Evolutionary conservation across 495 filamentous ascomycete genomes (phyloP), one percentile per base, ranked within the genome.

Genomic region (Parachaetomium inaequale): DNA sequence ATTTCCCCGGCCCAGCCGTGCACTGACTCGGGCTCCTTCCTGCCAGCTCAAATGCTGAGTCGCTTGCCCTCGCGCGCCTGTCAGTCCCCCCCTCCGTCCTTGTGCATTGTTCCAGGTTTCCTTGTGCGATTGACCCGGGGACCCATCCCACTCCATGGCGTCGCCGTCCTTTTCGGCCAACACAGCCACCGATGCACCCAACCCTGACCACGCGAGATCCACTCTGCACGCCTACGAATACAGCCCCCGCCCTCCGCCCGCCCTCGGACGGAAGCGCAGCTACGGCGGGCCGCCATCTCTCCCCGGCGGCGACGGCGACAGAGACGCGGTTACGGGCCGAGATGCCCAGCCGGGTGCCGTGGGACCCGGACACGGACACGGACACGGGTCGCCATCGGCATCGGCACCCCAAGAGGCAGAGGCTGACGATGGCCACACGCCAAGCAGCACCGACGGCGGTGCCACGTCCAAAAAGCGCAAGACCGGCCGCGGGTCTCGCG

Each of bases 401-500:
- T 8, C 55, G 34, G 21, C 40, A 50, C 42, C 38, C 26, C 53
- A 43, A 36, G 53, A 34, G 10, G 38, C 17, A 23, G 53, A 1
- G 21, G n/a, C n/a, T 21, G 26, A 12, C 28, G 53, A 43, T 36
- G 15, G 21, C 40, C 28, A 19, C 23, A 56, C 53, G 2, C 52
- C 62, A 26, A 26, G 26, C 32, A 58, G 54, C 23, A 23, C 53
- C 15, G 61, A 58, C 32, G 40, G 51, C 11, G 59, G 31, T 32
- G 43, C 26, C 45, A 23, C 49, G 7, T n/a, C 64, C 46, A 70
- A 64, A 15, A 78, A 78, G 66, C 76, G 71, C 34, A 76, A 74
- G 51, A 70, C 72, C 4, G 73, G 66, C 8, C 66, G 73, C 8
- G 72, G 73, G 15, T 75, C 82, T 19, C 80, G 87, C 56, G 86